These are phyloP conservation scores for Podila horticola DNA, from an alignment of 192 early-diverging fungal genomes.

Conservation along the genomic window DNA sequence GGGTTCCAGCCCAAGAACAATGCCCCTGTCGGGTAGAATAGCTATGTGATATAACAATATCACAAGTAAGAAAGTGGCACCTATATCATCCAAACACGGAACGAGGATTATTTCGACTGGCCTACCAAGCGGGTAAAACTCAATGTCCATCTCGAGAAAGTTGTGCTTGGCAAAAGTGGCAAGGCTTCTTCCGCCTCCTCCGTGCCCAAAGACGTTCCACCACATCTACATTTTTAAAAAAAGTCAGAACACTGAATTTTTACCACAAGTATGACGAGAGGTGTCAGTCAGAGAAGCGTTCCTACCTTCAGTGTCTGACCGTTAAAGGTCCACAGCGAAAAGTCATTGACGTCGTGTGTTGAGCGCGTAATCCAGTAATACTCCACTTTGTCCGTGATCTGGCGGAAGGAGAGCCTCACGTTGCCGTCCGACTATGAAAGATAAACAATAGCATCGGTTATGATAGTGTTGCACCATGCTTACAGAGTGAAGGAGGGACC, in stretches of 20 bases:
- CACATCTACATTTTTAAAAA: constrained; percentile 23
- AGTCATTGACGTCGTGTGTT: constrained; percentile 61
- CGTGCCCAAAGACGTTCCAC: constrained; percentile 48
- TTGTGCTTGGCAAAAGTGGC: constrained; percentile 48
- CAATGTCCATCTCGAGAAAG: constrained; percentile 67
- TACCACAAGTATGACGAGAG: background rate
- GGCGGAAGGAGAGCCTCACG: constrained; percentile 42
- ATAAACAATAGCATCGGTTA: background rate
- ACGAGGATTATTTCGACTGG: no score
- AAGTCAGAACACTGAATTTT: background rate
- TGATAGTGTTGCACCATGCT: no score
- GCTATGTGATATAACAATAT: constrained; percentile 55
- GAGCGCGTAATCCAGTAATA: constrained; percentile 78
- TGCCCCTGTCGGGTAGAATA: constrained; percentile 74
- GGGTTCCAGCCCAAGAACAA: constrained; percentile 82
- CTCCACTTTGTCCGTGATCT: constrained; percentile 72
- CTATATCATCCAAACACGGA: no score
- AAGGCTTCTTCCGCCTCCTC: constrained; percentile 26
- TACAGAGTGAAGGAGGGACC: background rate
- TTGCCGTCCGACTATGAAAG: constrained; percentile 33
- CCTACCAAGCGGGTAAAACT: constrained; percentile 85
- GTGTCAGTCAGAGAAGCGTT: constrained; percentile 2
- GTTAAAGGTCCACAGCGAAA: constrained; percentile 79
- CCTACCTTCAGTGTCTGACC: constrained; percentile 70
- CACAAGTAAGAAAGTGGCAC: background rate